Evolutionary conservation across 768 basidiomycete genomes (phyloP).

Genomic region (Panus rudis): DNA sequence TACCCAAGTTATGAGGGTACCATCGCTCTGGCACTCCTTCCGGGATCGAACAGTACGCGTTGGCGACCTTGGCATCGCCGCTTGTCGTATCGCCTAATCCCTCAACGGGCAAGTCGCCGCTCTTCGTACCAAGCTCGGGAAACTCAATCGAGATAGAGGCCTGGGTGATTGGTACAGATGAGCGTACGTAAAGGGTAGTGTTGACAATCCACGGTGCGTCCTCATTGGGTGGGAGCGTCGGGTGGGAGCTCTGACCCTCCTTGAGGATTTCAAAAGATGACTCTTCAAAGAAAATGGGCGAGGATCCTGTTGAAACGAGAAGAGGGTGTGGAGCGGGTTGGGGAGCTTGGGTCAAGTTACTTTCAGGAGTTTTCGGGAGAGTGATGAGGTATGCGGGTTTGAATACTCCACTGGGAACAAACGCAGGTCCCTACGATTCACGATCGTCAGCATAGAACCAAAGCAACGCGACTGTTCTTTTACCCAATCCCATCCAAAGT

Average conservation of each 20-base stretch:
- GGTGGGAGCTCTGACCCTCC: slow-evolving; percentile 36
- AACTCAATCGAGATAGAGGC: slow-evolving; percentile 38
- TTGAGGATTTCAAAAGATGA: slow-evolving; percentile 50
- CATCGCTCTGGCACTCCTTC: slow-evolving; percentile 42
- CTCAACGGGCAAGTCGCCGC: slow-evolving; percentile 25
- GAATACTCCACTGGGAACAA: slow-evolving; percentile 47
- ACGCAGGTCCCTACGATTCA: slow-evolving; percentile 41
- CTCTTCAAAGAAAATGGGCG: slow-evolving; percentile 41
- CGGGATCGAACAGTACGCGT: slow-evolving; percentile 38
- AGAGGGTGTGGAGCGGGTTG: slow-evolving; percentile 15
- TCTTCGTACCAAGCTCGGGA: slow-evolving; percentile 38
- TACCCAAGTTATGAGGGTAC: slow-evolving; percentile 51
- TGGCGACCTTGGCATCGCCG: slow-evolving; percentile 33
- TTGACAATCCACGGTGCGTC: slow-evolving; percentile 50
- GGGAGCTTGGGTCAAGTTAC: slow-evolving; percentile 10
- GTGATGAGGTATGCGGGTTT: slow-evolving; percentile 50
- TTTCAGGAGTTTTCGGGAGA: slow-evolving; percentile 27
- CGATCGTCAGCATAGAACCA: neutral
- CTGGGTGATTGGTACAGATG: slow-evolving; percentile 27
- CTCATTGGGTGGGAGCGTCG: slow-evolving; percentile 34
- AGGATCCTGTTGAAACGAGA: slow-evolving; percentile 14
- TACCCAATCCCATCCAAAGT: slow-evolving; percentile 63
- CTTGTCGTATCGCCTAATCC: slow-evolving; percentile 17
- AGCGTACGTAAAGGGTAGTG: slow-evolving; percentile 43
- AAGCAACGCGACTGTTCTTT: no score